Conservation (phyloP, 208 protist species). For the Entamoeba moshkovskii region DNA sequence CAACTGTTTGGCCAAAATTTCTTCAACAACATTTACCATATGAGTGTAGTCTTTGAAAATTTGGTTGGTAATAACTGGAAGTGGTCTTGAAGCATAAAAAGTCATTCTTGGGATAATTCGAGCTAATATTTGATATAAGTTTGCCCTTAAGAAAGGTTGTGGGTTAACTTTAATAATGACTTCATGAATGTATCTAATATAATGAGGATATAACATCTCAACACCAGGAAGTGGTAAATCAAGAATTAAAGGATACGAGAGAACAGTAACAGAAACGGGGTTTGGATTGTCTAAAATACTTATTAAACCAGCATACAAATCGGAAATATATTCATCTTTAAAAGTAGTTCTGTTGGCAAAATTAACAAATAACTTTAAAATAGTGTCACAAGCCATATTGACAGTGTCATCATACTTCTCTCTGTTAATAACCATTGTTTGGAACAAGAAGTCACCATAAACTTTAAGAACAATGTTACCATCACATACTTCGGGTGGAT, state of each 20-base stretch:
- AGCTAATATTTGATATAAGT: neutral
- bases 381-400: neutral
- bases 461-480: neutral
- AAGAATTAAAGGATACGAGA: neutral
- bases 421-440: slow-evolving; percentile 1
- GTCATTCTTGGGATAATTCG: neutral
- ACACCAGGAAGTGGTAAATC: neutral
- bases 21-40: neutral
- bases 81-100: neutral
- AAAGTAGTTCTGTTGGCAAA: neutral
- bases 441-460: neutral
- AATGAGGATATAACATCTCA: neutral
- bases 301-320: neutral
- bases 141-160: neutral
- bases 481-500: neutral
- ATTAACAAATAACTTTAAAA: neutral
- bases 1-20: neutral
- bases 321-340: neutral
- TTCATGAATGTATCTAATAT: neutral
- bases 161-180: neutral
- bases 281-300: neutral
- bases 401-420: neutral
- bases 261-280: neutral
- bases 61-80: neutral
- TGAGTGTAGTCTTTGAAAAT: neutral